Evolutionary conservation across 2,329 filamentous ascomycete species (phyloP).

Genomic region (Piedraia hortae): DNA sequence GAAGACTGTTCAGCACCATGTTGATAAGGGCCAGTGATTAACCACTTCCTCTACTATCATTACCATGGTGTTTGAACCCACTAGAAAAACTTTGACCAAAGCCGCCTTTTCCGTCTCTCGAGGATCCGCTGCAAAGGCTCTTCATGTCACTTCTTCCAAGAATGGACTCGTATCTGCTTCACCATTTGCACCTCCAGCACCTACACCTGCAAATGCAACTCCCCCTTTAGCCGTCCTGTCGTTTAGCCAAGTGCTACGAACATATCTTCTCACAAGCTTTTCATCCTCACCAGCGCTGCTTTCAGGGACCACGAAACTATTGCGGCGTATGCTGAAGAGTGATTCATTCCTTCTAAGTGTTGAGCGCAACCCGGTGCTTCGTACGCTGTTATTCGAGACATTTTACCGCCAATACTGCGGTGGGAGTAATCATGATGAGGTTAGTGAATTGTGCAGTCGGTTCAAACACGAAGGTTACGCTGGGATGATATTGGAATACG

Average conservation of each 20-base stretch:
- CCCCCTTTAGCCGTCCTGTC: too few species aligned
- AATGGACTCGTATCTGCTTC: too few species aligned
- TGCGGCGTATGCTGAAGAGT: conserved; percentile 42
- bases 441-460: conserved; percentile 32
- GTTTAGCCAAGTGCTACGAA: conserved; percentile 42
- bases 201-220: conserved; percentile 2
- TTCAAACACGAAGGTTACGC: conserved; percentile 52
- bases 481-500: conserved; percentile 66
- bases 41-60: too few species aligned
- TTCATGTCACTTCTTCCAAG: too few species aligned
- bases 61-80: too few species aligned
- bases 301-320: conserved; percentile 36
- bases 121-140: too few species aligned
- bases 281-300: conserved; percentile 46
- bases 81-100: too few species aligned
- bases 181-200: background rate
- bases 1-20: too few species aligned
- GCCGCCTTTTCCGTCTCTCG: too few species aligned
- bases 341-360: conserved; percentile 39
- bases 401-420: conserved; percentile 86
- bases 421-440: conserved; percentile 43
- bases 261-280: conserved; percentile 38
- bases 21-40: too few species aligned
- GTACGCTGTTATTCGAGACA: conserved; percentile 45
- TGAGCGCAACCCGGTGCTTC: conserved; percentile 45